Evolutionary conservation across 257 asterid species (phyloP).

Genomic region (Solanum clarkiae): DNA sequence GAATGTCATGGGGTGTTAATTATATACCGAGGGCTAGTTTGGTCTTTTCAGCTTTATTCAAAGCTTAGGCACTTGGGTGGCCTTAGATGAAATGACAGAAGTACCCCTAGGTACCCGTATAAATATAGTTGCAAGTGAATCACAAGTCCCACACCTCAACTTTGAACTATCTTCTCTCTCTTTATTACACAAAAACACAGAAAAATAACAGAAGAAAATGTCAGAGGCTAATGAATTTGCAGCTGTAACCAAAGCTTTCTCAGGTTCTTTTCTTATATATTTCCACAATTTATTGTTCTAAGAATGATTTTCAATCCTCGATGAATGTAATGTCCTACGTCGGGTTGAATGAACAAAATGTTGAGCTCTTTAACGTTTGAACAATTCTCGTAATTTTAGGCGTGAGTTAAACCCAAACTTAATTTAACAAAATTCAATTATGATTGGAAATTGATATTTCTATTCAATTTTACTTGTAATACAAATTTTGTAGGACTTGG

Average conservation of each 20-base stretch:
- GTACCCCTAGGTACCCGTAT: background rate
- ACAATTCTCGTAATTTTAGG: too few species aligned
- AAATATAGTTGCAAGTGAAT: background rate
- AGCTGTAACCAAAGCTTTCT: slow-evolving; percentile 56
- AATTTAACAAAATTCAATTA: background rate
- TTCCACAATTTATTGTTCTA: background rate
- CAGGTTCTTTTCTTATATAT: slow-evolving; percentile 23
- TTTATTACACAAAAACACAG: background rate
- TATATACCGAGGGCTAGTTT: background rate
- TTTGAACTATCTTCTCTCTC: background rate
- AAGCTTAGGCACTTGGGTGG: background rate
- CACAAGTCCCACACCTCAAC: background rate
- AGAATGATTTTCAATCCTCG: too few species aligned
- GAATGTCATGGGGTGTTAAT: background rate
- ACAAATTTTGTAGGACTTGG: slow-evolving; percentile 41
- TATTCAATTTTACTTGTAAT: background rate
- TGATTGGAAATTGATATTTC: background rate
- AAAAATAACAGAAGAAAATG: slow-evolving; percentile 12
- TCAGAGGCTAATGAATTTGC: slow-evolving; percentile 41
- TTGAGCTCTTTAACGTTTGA: too few species aligned
- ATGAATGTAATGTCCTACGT: too few species aligned
- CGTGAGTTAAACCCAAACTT: background rate
- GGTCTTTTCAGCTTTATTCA: background rate
- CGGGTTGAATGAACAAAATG: too few species aligned
- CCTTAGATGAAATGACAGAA: background rate